Evolutionary conservation across 169 alveolate genomes (phyloP), one percentile per base, ranked within the genome.

Genomic region (Cryptosporidium ubiquitum): DNA sequence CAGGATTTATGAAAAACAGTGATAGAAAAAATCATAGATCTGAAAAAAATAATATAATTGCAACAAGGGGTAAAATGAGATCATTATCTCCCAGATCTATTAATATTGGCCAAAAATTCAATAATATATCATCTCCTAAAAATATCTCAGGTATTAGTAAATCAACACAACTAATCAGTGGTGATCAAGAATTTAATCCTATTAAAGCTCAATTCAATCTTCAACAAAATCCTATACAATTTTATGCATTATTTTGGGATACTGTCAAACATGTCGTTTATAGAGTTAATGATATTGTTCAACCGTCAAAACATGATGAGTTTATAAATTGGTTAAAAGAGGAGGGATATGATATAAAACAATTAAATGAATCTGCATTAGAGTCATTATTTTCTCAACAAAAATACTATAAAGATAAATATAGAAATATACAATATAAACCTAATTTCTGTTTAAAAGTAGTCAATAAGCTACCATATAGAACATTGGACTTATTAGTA

Each of bases 221-320:
- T 26, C 23, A 14, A 31, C 26, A 31, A 20, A 64, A 64, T 35
- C 10, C 68, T 10, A 29, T 52, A 29, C 60, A 49, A 61, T 79
- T 79, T 64, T 79, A 79, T 61, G 89, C 89, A 61, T 79, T 79
- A 31, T 79, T 79, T 79, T 79, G 89, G 89, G 89, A 79, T 79
- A 79, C 89, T 33, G 75, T 79, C 12, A 79, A 79, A 61, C 89
- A 79, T 64, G 68, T 79, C 33, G 89, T 79, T 10, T 79, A 79
- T 79, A 18, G 89, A 39, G 73, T 79, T 6, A 42, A 79, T n/a
- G 69, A 79, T 64, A 79, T 79, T 42, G 52, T 79, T n/a, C 39
- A 60, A 26, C 44, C 20, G 12, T 61, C 79, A 26, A 44, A 64
- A 42, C 60, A 58, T 2, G 75, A 79, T 14, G 75, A 79, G 14